Percentiles rank a stretch among this genome's conserved stretches.
Evolutionary conservation across 2,329 filamentous ascomycete genomes (phyloP).

Genomic region (Pestalotiopsis sp.): DNA sequence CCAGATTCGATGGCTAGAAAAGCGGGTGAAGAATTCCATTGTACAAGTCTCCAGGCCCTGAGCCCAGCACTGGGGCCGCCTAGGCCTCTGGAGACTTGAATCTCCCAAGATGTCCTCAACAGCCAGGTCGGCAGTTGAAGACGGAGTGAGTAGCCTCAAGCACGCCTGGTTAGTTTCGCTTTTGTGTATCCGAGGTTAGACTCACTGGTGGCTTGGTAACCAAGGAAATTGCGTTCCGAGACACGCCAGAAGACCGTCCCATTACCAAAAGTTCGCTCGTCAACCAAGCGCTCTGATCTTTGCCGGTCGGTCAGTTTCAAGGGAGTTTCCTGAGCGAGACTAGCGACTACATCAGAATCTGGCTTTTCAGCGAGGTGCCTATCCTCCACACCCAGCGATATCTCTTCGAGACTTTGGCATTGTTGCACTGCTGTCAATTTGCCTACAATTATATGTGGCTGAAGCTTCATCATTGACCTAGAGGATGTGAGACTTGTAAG

Average conservation of each 20-base stretch:
- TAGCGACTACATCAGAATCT: not conserved
- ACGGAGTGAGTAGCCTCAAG: not conserved
- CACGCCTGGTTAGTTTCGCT: too few relatives aligned
- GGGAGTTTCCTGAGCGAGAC: not conserved
- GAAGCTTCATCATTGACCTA: not conserved
- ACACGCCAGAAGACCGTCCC: not conserved
- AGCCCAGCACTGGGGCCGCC: not conserved
- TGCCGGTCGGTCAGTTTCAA: not conserved
- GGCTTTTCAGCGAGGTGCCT: not conserved
- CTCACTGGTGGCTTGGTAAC: not conserved
- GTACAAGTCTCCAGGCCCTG: not conserved
- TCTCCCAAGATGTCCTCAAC: not conserved
- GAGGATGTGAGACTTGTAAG: not conserved
- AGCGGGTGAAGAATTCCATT: not conserved
- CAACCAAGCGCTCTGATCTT: not conserved
- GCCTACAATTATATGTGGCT: not conserved
- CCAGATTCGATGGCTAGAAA: not conserved
- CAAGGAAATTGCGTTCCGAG: not conserved
- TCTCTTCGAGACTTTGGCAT: not conserved
- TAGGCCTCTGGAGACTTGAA: not conserved
- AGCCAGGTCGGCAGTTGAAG: not conserved
- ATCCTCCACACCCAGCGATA: not conserved
- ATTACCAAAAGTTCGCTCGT: not conserved
- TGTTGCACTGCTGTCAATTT: not conserved
- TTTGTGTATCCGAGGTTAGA: not conserved